phyloP scores from a whole-genome alignment of 2,329 filamentous ascomycete species.

The Xylaria sp. region DNA sequence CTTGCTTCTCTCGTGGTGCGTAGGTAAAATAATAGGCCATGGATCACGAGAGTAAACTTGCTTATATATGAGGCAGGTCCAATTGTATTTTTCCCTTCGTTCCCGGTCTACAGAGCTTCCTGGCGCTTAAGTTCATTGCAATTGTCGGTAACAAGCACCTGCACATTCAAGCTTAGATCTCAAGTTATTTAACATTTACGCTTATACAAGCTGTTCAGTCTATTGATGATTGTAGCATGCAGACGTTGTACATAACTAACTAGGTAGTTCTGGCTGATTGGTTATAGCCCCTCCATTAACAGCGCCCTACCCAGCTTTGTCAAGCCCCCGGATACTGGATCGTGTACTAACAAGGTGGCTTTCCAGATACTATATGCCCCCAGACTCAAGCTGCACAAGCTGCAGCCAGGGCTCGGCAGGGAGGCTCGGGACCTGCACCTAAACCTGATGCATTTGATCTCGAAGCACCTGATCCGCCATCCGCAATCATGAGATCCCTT shows the following conservation, averaged over 20 bases:
- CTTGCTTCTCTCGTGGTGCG: background rate
- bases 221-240: background rate
- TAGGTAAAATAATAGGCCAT: background rate
- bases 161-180: background rate
- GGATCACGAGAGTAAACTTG: background rate
- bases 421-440: background rate
- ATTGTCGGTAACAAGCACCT: background rate
- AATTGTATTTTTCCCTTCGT: background rate
- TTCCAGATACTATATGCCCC: background rate
- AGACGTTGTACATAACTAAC: background rate
- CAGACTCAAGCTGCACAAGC: conserved; percentile 5
- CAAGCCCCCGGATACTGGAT: too few relatives aligned
- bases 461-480: background rate
- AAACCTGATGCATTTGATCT: background rate
- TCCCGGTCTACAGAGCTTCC: background rate
- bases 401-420: background rate
- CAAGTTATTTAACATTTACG: background rate
- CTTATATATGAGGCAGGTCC: conserved; percentile 1
- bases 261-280: background rate
- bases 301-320: background rate
- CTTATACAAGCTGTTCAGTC: background rate
- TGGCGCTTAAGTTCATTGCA: background rate
- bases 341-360: too few relatives aligned
- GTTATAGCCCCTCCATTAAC: background rate
- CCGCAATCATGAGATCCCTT: background rate